phyloP scores from a whole-genome alignment of 371 early-diverging fungal species.

The Mucor piriformis region DNA sequence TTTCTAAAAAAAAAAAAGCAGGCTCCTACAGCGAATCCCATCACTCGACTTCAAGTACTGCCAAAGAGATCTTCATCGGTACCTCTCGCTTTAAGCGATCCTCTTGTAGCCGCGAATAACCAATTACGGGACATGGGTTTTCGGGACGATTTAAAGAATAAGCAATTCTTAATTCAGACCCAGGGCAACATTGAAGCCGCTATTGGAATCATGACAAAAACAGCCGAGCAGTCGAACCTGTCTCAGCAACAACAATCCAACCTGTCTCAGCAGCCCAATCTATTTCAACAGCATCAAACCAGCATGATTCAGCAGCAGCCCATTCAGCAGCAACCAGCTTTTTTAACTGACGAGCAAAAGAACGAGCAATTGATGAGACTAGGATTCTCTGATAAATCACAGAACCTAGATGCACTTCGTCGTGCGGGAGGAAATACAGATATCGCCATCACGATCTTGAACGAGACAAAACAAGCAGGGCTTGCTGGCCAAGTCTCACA shows the following conservation, averaged over 20 bases:
- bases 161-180: conserved; percentile 65
- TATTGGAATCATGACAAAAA: conserved; percentile 67
- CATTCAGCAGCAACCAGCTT: background rate
- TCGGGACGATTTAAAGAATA: conserved; percentile 60
- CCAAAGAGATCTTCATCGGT: conserved; percentile 54
- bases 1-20: conserved; percentile 6
- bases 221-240: background rate
- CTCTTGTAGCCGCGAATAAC: conserved; percentile 8
- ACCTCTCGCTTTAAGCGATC: conserved; percentile 23
- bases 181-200: conserved; percentile 76
- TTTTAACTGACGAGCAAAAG: conserved; percentile 44
- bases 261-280: conserved; percentile 16
- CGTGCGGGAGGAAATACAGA: conserved; percentile 64
- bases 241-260: conserved; percentile 12
- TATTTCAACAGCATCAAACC: background rate
- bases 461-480: conserved; percentile 33
- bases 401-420: conserved; percentile 56
- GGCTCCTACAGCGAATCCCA: background rate
- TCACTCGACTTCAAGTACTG: conserved; percentile 15
- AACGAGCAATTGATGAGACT: conserved; percentile 44
- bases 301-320: too few species aligned
- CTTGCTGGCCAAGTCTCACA: conserved; percentile 4
- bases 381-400: conserved; percentile 51
- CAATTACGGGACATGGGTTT: conserved; percentile 80
- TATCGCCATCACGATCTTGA: conserved; percentile 55